These are phyloP conservation scores for Xanthoconium stramineum DNA, from an alignment of 768 basidiomycete genomes.

Conservation along the genomic window DNA sequence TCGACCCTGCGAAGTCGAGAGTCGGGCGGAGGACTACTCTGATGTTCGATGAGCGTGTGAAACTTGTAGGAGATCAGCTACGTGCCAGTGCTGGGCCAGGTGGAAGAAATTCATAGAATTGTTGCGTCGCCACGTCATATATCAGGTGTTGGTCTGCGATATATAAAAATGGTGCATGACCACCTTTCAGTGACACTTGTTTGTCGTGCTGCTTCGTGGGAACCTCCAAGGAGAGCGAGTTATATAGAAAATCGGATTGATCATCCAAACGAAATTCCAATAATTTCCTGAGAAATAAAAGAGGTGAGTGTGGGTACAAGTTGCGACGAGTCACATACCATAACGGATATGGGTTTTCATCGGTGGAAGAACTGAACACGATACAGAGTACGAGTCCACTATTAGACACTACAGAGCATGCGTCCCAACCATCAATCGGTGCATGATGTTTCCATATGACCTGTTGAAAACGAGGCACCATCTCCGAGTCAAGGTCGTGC, in stretches of 20 bases:
- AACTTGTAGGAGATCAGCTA: no score
- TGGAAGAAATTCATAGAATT: no score
- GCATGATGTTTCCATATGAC: background rate
- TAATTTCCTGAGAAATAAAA: background rate
- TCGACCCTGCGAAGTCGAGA: no score
- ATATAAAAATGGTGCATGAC: background rate
- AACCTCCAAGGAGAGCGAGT: background rate
- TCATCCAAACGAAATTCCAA: background rate
- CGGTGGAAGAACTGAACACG: no score
- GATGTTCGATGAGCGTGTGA: no score
- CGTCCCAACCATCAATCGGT: background rate
- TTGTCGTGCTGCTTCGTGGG: background rate
- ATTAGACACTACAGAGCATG: background rate
- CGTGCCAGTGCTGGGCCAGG: no score
- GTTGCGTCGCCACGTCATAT: no score
- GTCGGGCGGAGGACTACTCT: no score
- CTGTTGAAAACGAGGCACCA: background rate
- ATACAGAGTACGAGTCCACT: background rate
- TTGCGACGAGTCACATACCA: background rate
- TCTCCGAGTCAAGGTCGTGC: background rate
- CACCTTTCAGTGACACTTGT: background rate
- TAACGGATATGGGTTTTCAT: background rate
- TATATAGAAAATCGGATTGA: background rate
- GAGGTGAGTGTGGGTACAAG: background rate
- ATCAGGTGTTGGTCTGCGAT: no score